Evolutionary conservation across 129 eudicot genomes (phyloP), one percentile per base, ranked within the genome.

Genomic region (Sambucus nigra): DNA sequence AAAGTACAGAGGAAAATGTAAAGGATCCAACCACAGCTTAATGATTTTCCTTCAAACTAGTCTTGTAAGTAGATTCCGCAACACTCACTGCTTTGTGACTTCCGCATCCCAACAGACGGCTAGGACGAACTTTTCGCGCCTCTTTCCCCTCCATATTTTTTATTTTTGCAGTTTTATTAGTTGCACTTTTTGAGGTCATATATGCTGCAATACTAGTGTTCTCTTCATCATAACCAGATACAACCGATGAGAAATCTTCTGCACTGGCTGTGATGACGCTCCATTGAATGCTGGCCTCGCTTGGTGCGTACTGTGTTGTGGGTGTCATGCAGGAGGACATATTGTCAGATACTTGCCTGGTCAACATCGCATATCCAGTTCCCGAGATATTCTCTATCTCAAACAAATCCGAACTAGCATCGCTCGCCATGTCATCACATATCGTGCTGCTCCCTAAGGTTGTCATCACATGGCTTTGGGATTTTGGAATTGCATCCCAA

Each of bases 401-500:
- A 31, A 87, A 87, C 25, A 87, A 59, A 75, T 87, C 94, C 5
- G 94, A 87, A 48, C 89, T 87, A 4, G 80, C 89, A 41, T 87
- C 96, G 29, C 94, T 82, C 0, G 80, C 86, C 77, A 79, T 66
- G 28, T 87, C 94, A 40, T 83, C 86, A 51, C 76, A 69, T 10
- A 61, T 20, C 1, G 60, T 53, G 24, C 47, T 73, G 27, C 72
- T 69, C 20, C 50, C 62, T 13, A 38, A 17, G 22, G 73, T 50
- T 35, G 74, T 25, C 7, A 68, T 44, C 14, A 58, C 27, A 18
- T 26, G 23, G 50, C 56, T 76, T 59, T 59, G 72, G 53, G 74
- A 54, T 67, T 77, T 80, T 14, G 96, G 96, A 40, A 87, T 76
- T 0, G 96, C 96, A 27, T 87, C 94, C 96, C 89, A 87, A 0